Base-by-base conservation (phyloP, 208 protist species). In the Leishmania martiniquensis region DNA sequence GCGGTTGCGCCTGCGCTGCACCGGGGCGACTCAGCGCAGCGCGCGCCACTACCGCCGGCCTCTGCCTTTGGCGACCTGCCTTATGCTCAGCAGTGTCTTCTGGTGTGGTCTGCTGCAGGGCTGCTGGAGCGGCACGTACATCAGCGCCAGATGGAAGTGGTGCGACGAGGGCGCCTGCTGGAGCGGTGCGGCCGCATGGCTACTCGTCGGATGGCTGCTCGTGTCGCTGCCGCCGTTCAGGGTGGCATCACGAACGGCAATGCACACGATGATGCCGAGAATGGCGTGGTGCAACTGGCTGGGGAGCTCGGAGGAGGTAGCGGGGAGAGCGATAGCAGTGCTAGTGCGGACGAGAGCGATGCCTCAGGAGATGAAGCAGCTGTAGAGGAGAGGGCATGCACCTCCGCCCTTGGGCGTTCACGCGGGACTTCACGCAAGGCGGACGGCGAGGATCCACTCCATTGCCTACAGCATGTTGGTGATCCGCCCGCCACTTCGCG, bases 11-110 rank as follows among this genome's bases (percentile, higher is more conserved):
- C 42, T 54, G 68, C 39, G 29, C 47, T 59, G 47, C 32, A 22
- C 29, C 45, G 32, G 12, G 7, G 15, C 34, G 32, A 51, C 42
- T 69, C 42, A 69, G 65, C 42, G 65, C 65, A 69, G 65, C 42
- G 10, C 42, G 25, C 42, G 34, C 70, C 20, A 52, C 44, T 17
- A 52, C 37, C 70, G 54, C 32, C 34, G 52, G 1, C 70, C 20
- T 29, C 42, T 39, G 55, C 32, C 59, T 91, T 94, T 51, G 72
- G 76, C 0, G 60, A 67, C 1, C 77, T 96, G 25, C 78, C 90
- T 20, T 96, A 94, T 82, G 84, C 90, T 29, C 90, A 94, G 77
- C 85, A 89, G 66, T 96, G 92, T 72, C 82, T 96, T 10, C 82
- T 96, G 2, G 86, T 89, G 32, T 96, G 92, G 91, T 88, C 93